Conservation (phyloP, 2,329 filamentous ascomycete genomes). For the Ophioceras dolichostomum region DNA sequence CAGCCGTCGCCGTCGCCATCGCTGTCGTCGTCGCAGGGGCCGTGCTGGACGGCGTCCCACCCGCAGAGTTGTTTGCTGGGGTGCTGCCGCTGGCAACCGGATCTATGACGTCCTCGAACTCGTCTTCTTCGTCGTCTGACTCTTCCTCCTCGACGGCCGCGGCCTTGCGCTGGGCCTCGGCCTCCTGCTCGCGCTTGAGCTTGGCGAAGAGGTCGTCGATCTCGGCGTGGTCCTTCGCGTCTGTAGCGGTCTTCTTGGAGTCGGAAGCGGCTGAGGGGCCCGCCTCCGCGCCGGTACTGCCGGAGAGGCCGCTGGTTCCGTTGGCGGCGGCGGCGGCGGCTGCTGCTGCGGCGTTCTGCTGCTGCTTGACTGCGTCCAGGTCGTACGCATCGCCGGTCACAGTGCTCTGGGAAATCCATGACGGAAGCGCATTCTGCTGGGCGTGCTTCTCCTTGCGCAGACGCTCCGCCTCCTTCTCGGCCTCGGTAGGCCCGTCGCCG, state of each 20-base stretch:
- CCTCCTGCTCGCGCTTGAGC: slow-evolving; percentile 44
- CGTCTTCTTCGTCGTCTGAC: slow-evolving; percentile 23
- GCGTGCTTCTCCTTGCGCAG: slow-evolving; percentile 54
- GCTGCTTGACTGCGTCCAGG: slow-evolving; percentile 15
- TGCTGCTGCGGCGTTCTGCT: slow-evolving; percentile 20
- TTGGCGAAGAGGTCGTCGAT: slow-evolving; percentile 58
- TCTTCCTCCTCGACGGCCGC: slow-evolving; percentile 26
- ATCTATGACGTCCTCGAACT: slow-evolving; percentile 35
- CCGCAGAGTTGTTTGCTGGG: slow-evolving; percentile 16
- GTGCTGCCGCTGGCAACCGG: slow-evolving; percentile 30
- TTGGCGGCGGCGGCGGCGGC: slow-evolving; percentile 17
- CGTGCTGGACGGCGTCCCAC: slow-evolving; percentile 18
- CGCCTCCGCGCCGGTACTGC: slow-evolving; percentile 31
- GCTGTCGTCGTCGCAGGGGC: slow-evolving; percentile 8
- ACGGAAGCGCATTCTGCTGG: slow-evolving; percentile 55
- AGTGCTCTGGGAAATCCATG: slow-evolving; percentile 62
- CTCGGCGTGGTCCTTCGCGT: slow-evolving; percentile 40
- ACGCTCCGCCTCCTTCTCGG: slow-evolving; percentile 52
- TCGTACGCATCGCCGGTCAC: slow-evolving; percentile 51
- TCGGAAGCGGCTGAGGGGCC: slow-evolving; percentile 33
- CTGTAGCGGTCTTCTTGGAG: slow-evolving; percentile 19
- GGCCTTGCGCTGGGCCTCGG: slow-evolving; percentile 14
- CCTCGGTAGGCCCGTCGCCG: slow-evolving; percentile 51
- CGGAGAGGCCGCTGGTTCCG: not conserved
- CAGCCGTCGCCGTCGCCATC: not conserved